Evolutionary conservation across 805 yeast species (phyloP).

Genomic region (Candida awuae): DNA sequence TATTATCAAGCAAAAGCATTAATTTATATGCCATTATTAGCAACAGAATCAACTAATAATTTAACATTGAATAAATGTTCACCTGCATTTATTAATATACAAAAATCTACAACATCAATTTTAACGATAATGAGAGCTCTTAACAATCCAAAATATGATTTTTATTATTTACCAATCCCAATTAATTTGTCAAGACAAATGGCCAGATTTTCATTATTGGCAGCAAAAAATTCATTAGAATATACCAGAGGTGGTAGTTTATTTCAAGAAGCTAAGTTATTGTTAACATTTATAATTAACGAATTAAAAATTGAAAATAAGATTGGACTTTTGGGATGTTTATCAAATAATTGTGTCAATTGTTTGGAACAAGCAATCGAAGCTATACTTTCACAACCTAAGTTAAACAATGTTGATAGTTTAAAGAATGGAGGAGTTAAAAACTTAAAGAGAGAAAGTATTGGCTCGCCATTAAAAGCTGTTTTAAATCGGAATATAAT

Average conservation of each 20-base stretch:
- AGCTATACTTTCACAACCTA: conserved; percentile 50
- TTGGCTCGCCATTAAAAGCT: conserved; percentile 20
- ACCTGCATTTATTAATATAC: conserved; percentile 57
- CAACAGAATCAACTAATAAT: conserved; percentile 28
- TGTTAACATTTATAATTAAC: conserved; percentile 43
- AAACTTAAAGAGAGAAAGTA: conserved; percentile 16
- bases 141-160: conserved; percentile 31
- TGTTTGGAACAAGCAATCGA: conserved; percentile 53
- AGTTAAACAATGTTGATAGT: conserved; percentile 16
- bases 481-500: background rate
- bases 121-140: conserved; percentile 40
- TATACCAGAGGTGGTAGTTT: conserved; percentile 78
- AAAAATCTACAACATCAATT: conserved; percentile 60
- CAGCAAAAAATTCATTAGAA: conserved; percentile 72
- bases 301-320: conserved; percentile 45
- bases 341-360: conserved; percentile 49
- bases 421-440: conserved; percentile 17
- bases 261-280: conserved; percentile 56
- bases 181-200: conserved; percentile 53
- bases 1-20: conserved; percentile 57
- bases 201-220: conserved; percentile 54
- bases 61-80: conserved; percentile 31
- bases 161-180: conserved; percentile 51
- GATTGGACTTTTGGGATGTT: conserved; percentile 50
- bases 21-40: conserved; percentile 57